Conservation (phyloP, 176 grass and related monocot species). For the Ensete glaucum region DNA sequence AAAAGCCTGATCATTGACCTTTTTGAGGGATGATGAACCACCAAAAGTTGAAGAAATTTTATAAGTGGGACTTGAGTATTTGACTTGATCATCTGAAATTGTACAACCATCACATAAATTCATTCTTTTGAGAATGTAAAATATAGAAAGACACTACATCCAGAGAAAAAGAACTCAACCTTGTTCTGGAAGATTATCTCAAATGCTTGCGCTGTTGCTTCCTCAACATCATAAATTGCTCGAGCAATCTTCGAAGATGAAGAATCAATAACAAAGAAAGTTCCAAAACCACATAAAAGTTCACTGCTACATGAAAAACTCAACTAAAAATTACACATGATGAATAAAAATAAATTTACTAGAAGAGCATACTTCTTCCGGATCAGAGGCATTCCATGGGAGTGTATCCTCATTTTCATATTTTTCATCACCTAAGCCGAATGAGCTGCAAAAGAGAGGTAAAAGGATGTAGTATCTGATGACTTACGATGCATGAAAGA, state of each 20-base stretch:
- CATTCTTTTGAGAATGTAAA: background rate
- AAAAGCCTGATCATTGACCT: constrained; percentile 35
- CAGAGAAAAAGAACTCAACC: constrained; percentile 37
- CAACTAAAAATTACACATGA: background rate
- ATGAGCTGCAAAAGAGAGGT: constrained; percentile 49
- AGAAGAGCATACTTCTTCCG: constrained; percentile 41
- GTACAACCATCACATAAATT: background rate
- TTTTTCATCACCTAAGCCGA: constrained; percentile 82
- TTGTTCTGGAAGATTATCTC: constrained; percentile 88
- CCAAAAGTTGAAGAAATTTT: constrained; percentile 93
- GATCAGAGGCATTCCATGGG: constrained; percentile 59
- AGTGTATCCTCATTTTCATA: constrained; percentile 81
- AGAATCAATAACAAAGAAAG: constrained; percentile 20
- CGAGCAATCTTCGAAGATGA: constrained; percentile 48
- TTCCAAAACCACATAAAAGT: background rate
- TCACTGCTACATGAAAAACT: background rate
- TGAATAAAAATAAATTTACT: background rate
- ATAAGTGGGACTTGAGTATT: constrained; percentile 65
- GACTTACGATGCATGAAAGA: background rate
- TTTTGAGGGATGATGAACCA: constrained; percentile 93
- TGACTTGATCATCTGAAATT: constrained; percentile 75
- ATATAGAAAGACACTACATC: background rate
- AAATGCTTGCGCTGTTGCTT: constrained; percentile 78
- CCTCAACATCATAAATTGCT: constrained; percentile 89
- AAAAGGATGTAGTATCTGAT: background rate